Evolutionary conservation across 768 basidiomycete species (phyloP), one percentile per base, ranked within the genome.

Genomic region (Boletales sp.): DNA sequence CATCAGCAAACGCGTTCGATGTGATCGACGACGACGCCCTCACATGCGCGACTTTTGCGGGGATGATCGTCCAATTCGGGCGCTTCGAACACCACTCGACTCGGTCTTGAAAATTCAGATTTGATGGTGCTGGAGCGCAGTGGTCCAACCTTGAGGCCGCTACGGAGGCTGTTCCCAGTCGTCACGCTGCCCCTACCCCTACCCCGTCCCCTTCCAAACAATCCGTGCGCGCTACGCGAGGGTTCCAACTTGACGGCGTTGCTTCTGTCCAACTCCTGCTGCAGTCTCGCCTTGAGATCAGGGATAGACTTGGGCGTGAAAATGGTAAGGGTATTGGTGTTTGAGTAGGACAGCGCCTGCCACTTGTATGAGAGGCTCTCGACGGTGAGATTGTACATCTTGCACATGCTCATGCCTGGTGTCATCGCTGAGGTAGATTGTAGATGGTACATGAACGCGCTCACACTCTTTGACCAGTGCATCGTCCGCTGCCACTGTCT

Each of bases 311-410:
- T 59, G 42, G 75, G 65, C 4, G 79, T 76, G 48, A 86, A 82
- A 52, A 77, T 69, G 19, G 74, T 74, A 37, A 80, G 15, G 4
- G 60, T 57, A 27, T 35, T 54, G n/a, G 59, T 63, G 40, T 43
- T 60, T 17, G 56, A 65, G 43, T 63, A 72, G 13, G 54, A 58
- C 30, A 62, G 70, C 47, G 85, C 85, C 61, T 90, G 84, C 75
- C 84, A 82, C 63, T 88, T 90, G 67, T 73, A 90, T 36, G 73
- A 74, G 17, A 90, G 72, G 42, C 70, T 63, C 19, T 80, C 74
- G 18, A 82, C 74, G 29, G 69, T 55, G 35, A 84, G 32, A 50
- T 78, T 76, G 69, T 82, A 86, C 56, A 78, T 78, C 62, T 77
- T 72, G 63, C 88, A 90, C 52, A 90, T 72, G 21, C 74, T 72